Conservation (phyloP, 2,329 filamentous ascomycete genomes). For the Aspergillus piperis region DNA sequence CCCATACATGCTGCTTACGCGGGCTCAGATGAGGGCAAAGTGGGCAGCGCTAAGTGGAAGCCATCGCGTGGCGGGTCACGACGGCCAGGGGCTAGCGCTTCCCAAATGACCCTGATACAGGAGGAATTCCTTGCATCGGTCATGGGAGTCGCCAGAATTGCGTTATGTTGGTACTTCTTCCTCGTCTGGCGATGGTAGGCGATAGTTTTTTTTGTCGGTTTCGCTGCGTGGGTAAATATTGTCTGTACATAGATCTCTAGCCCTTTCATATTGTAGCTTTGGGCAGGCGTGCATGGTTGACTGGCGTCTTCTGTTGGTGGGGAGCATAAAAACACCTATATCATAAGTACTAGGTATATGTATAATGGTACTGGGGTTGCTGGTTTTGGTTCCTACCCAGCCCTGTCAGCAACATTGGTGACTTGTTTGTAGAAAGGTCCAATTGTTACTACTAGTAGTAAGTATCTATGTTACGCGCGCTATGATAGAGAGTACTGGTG, state of each 20-base stretch:
- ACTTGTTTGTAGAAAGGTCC: too few relatives aligned
- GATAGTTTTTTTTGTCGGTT: not conserved
- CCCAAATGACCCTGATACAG: slow-evolving; percentile 44
- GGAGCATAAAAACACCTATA: not conserved
- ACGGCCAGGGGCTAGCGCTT: slow-evolving; percentile 26
- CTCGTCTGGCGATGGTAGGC: slow-evolving; percentile 63
- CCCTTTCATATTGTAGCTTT: not conserved
- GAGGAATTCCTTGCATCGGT: slow-evolving; percentile 64
- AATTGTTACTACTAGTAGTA: too few relatives aligned
- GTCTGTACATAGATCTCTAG: not conserved
- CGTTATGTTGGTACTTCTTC: slow-evolving; percentile 65
- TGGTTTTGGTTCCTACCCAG: too few relatives aligned
- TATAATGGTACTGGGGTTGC: too few relatives aligned
- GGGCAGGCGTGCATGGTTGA: not conserved
- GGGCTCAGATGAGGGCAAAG: slow-evolving; percentile 25
- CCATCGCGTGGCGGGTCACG: slow-evolving; percentile 16
- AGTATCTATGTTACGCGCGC: too few relatives aligned
- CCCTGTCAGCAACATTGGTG: too few relatives aligned
- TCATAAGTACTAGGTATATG: too few relatives aligned
- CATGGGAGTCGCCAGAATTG: slow-evolving; percentile 65
- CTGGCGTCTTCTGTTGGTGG: not conserved
- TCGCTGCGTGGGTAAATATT: not conserved
- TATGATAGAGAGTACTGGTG: too few relatives aligned
- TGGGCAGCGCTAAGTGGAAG: slow-evolving; percentile 33
- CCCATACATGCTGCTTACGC: slow-evolving; percentile 26